phyloP scores from a whole-genome alignment of 805 yeast genomes.

The Teunomyces atbi region DNA sequence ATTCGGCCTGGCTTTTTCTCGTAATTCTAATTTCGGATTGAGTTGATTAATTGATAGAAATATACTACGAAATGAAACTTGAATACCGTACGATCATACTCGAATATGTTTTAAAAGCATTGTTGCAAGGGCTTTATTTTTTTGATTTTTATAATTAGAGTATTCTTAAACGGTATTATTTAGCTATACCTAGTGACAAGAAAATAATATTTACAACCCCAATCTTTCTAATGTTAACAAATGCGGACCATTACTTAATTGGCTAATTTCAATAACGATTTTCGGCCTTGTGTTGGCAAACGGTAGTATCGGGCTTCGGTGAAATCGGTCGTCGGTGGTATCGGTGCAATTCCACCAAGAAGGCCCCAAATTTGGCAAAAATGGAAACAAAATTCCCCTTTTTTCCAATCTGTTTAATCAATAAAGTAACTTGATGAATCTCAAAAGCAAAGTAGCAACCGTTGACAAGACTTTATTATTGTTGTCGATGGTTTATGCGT shows the following conservation, averaged over 20 bases:
- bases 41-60: neutral
- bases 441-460: neutral
- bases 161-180: neutral
- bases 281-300: neutral
- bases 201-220: neutral
- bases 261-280: neutral
- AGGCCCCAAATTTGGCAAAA: neutral
- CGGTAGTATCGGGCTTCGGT: neutral
- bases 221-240: neutral
- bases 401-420: neutral
- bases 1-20: neutral
- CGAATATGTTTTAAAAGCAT: neutral
- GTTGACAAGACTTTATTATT: neutral
- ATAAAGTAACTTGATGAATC: neutral
- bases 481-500: neutral
- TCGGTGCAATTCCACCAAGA: neutral
- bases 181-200: neutral
- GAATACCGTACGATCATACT: neutral
- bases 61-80: neutral
- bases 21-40: neutral
- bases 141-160: neutral
- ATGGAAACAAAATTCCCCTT: neutral
- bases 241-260: neutral
- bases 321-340: neutral
- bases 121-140: neutral